Evolutionary conservation across 2,329 filamentous ascomycete genomes (phyloP).

Genomic region (Whalleya microplaca): DNA sequence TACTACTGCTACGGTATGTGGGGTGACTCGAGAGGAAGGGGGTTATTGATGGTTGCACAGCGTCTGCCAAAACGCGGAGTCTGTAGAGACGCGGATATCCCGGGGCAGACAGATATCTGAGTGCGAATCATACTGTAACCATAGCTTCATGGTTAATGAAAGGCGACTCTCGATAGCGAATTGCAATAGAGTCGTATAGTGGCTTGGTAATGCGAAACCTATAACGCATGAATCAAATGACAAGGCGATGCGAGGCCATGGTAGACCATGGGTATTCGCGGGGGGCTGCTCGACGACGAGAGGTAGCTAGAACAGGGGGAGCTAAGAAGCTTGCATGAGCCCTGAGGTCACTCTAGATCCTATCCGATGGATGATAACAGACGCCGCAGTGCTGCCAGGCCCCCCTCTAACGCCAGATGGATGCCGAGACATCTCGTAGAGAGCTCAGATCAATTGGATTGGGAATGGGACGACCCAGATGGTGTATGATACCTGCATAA

Average conservation of each 20-base stretch:
- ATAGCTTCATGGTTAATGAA: conserved; percentile 21
- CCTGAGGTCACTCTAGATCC: conserved; percentile 16
- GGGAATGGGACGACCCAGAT: conserved; percentile 16
- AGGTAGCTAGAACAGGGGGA: conserved; percentile 21
- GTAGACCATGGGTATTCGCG: conserved; percentile 15
- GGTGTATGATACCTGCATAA: conserved; percentile 24
- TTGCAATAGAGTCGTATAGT: conserved; percentile 20
- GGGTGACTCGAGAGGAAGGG: conserved; percentile 21
- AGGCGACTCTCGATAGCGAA: conserved; percentile 11
- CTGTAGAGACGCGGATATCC: conserved; percentile 17
- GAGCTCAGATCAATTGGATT: conserved; percentile 20
- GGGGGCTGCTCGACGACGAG: conserved; percentile 3
- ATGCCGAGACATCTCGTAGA: conserved; percentile 10
- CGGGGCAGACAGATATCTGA: conserved; percentile 15
- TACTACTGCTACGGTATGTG: conserved; percentile 23
- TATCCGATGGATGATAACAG: conserved; percentile 25
- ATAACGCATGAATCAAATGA: conserved; percentile 18
- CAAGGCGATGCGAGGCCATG: conserved; percentile 20
- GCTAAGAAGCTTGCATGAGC: conserved; percentile 24
- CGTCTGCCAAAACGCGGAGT: conserved; percentile 8
- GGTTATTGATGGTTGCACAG: conserved; percentile 20
- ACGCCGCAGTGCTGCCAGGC: conserved; percentile 9
- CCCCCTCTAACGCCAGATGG: conserved; percentile 18
- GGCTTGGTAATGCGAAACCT: conserved; percentile 21
- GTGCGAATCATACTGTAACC: conserved; percentile 20